Percentiles rank a stretch among this genome's conserved stretches.
Conservation (phyloP, 2,329 filamentous ascomycete genomes). For the Escovopsis sp. region DNA sequence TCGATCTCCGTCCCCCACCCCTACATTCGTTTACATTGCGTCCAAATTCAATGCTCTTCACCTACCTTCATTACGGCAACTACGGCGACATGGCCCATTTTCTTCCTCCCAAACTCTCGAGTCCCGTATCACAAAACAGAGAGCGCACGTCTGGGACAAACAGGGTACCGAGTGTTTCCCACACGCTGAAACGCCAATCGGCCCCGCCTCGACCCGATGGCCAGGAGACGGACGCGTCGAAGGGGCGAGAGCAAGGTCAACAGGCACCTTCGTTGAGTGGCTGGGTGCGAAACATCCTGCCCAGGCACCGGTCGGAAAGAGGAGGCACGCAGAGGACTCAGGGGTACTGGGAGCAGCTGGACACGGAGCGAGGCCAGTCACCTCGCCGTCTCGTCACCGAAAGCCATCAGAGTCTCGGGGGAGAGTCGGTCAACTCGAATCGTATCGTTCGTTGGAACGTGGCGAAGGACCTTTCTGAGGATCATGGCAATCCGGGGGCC, state of each 20-base stretch:
- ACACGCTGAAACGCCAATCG: neutral
- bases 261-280: constrained; percentile 17
- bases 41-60: no score
- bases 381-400: constrained; percentile 5
- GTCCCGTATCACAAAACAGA: constrained; percentile 5
- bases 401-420: constrained; percentile 7
- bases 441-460: constrained; percentile 21
- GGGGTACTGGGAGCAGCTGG: constrained; percentile 14
- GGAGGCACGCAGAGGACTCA: constrained; percentile 29
- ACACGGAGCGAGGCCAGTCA: constrained; percentile 1
- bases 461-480: constrained; percentile 12
- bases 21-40: no score
- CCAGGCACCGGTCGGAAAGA: constrained; percentile 32
- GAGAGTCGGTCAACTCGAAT: constrained; percentile 14
- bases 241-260: constrained; percentile 1
- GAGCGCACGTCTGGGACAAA: neutral
- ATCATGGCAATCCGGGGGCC: neutral
- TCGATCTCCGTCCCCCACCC: no score
- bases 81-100: constrained; percentile 11
- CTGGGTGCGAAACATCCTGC: constrained; percentile 30
- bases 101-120: constrained; percentile 7
- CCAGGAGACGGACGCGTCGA: neutral
- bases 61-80: no score
- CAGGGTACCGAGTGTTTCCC: neutral
- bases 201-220: no score